Conservation (phyloP, 768 basidiomycete genomes). For the Sporobolomyces phaffii region DNA sequence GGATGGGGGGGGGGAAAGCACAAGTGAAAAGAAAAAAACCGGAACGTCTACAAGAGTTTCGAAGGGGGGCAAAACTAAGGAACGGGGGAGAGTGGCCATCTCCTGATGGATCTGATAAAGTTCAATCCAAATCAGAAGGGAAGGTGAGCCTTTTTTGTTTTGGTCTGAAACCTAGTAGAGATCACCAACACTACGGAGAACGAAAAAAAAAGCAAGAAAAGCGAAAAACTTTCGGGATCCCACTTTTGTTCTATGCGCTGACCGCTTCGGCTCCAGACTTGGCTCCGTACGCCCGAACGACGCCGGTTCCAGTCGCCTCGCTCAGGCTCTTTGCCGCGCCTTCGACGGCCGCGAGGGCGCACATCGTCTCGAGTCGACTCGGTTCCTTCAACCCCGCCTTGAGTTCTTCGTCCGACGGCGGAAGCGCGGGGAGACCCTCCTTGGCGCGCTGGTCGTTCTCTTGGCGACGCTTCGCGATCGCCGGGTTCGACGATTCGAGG, state of each 20-base stretch:
- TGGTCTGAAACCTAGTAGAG: too few relatives aligned
- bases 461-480: conserved; percentile 27
- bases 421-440: conserved; percentile 35
- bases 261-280: conserved; percentile 26
- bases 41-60: conserved; percentile 4
- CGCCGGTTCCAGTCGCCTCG: conserved; percentile 31
- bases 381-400: conserved; percentile 35
- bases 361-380: conserved; percentile 36
- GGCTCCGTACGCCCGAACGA: conserved; percentile 30
- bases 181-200: too few relatives aligned
- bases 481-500: conserved; percentile 30
- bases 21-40: neutral
- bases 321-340: conserved; percentile 36
- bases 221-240: too few relatives aligned
- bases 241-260: conserved; percentile 8
- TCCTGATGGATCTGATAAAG: too few relatives aligned
- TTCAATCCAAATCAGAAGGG: neutral
- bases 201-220: too few relatives aligned
- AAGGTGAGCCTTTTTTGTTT: too few relatives aligned
- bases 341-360: conserved; percentile 35
- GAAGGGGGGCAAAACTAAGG: too few relatives aligned
- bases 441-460: conserved; percentile 39
- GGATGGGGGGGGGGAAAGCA: neutral
- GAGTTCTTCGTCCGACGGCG: conserved; percentile 29
- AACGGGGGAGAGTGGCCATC: too few relatives aligned